Base-by-base conservation (phyloP, 73 alveolate genomes). In the Paramecium pentaurelia region DNA sequence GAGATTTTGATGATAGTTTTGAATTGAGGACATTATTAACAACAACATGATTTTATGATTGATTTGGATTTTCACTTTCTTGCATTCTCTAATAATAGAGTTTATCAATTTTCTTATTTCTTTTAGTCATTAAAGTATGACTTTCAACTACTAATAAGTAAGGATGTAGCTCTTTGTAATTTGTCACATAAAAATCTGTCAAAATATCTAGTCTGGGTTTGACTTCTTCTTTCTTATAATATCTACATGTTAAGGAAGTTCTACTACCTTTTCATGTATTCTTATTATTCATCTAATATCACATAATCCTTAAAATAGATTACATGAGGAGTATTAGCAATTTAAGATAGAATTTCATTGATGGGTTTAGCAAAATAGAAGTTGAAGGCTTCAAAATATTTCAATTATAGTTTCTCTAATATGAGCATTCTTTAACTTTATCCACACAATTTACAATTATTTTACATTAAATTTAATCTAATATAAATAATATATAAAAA, bases 261-360 rank as follows among this genome's bases (percentile, higher is more conserved):
- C 30, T 7, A 27, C 91, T 45, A 80, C 91, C 91, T 80, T 80
- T 80, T 80, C 75, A 80, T 38, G 34, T 45, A 80, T 80, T 80
- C 91, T 36, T 80, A 80, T 25, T 80, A 18, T 20, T 80, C 91
- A 80, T 80, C 91, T 45, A 80, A 80, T 49, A 80, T 80, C 75
- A 45, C 71, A 80, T 80, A 80, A 80, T 80, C 91, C 91, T 80
- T 80, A 80, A 18, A 80, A 45, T 42, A 80, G 30, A 80, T 80
- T 49, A 80, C 91, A 80, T 80, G 91, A 36, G 77, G 71, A 34
- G 75, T 27, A 44, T 80, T 80, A n/a, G 77, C 27, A 22, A 40
- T 28, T 47, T 40, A 22, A 40, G 91, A 34, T 47, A 80, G 28
- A 8, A 80, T 25, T 80, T 80, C 91, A 80, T 80, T 80, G 28